Percentiles rank a stretch among this genome's conserved stretches.
Conservation (phyloP, 2,329 filamentous ascomycete genomes). For the Verticillium tricorpus region DNA sequence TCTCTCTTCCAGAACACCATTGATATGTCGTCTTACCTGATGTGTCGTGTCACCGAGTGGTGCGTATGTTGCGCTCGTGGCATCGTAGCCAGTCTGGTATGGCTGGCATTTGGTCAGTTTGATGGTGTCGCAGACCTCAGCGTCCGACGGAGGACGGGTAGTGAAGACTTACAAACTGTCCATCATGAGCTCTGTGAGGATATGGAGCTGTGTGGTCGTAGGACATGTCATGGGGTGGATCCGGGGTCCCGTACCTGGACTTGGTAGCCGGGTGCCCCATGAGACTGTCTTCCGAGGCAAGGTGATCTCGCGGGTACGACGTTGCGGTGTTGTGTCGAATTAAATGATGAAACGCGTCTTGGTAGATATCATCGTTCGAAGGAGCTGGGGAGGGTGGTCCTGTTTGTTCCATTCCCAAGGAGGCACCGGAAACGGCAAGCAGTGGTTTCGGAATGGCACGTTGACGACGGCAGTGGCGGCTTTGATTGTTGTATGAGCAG, state of each 20-base stretch:
- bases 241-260: constrained; percentile 33
- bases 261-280: constrained; percentile 26
- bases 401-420: constrained; percentile 28
- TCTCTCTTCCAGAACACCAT: not conserved
- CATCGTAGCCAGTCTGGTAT: not conserved
- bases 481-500: too few relatives aligned
- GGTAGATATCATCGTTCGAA: constrained; percentile 29
- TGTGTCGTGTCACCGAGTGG: constrained; percentile 10
- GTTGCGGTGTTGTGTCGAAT: constrained; percentile 36
- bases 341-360: constrained; percentile 37
- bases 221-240: constrained; percentile 21
- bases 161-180: constrained; percentile 7
- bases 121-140: not conserved
- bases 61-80: constrained; percentile 6
- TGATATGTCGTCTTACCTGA: constrained; percentile 5
- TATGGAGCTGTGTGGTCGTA: constrained; percentile 25
- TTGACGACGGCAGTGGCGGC: too few relatives aligned
- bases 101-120: not conserved
- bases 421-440: not conserved
- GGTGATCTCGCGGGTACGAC: constrained; percentile 19
- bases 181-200: constrained; percentile 16
- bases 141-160: not conserved
- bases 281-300: constrained; percentile 21
- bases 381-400: constrained; percentile 42
- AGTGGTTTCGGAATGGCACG: too few relatives aligned